phyloP scores from a whole-genome alignment of 2,329 filamentous ascomycete species.

The Sarocladiaceae sp. region DNA sequence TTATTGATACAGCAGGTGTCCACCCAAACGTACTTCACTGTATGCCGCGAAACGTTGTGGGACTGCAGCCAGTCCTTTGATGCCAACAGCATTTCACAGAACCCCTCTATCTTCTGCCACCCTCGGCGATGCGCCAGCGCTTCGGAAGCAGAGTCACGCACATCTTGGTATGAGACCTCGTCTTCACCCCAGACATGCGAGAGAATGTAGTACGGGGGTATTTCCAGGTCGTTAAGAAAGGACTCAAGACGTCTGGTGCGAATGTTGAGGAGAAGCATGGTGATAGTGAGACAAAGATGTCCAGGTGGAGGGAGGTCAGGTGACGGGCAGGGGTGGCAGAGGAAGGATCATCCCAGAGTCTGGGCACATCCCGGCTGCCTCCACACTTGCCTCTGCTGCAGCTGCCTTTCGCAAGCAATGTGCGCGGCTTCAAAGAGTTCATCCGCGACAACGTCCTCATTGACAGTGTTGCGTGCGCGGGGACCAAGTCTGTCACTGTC shows the following conservation, averaged over 20 bases:
- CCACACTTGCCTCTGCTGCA: too few species aligned
- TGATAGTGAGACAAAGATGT: too few species aligned
- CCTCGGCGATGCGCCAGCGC: background rate
- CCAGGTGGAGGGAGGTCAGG: too few species aligned
- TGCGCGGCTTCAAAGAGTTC: too few species aligned
- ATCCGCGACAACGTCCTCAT: too few species aligned
- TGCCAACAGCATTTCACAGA: slow-evolving; percentile 15
- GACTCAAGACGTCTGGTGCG: slow-evolving; percentile 14
- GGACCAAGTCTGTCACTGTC: too few species aligned
- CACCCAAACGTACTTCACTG: slow-evolving; percentile 21
- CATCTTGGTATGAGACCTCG: slow-evolving; percentile 23
- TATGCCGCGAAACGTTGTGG: slow-evolving; percentile 5
- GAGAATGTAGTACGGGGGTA: slow-evolving; percentile 26
- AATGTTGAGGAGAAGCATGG: slow-evolving; percentile 23
- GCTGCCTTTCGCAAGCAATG: too few species aligned
- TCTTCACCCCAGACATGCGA: slow-evolving; percentile 29
- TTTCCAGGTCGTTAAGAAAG: slow-evolving; percentile 10
- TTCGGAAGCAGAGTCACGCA: background rate
- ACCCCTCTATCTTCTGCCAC: slow-evolving; percentile 13
- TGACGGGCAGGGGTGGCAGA: too few species aligned
- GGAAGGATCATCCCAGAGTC: too few species aligned
- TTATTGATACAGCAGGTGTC: slow-evolving; percentile 25
- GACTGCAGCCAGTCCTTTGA: slow-evolving; percentile 14
- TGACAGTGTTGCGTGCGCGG: too few species aligned
- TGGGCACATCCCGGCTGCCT: too few species aligned